Evolutionary conservation across 2,329 filamentous ascomycete species (phyloP).

Genomic region (Plectosphaerella plurivora): DNA sequence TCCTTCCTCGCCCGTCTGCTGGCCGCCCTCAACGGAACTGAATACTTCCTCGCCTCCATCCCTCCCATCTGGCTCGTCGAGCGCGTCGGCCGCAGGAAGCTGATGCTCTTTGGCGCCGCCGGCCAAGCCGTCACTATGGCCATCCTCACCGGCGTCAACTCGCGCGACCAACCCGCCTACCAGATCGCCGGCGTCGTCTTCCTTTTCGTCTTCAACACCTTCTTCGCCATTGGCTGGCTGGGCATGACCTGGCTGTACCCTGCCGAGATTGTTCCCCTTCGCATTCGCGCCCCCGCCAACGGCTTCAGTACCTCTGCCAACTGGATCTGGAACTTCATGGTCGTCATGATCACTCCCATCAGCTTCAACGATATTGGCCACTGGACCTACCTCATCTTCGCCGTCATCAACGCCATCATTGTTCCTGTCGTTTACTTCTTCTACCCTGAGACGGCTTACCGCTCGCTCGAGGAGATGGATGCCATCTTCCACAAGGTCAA

Average conservation of each 20-base stretch:
- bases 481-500: conserved; percentile 55
- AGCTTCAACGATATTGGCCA: conserved; percentile 53
- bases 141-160: conserved; percentile 45
- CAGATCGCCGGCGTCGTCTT: conserved; percentile 35
- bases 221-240: conserved; percentile 57
- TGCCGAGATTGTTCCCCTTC: conserved; percentile 55
- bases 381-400: conserved; percentile 63
- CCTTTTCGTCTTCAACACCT: conserved; percentile 59
- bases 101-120: conserved; percentile 67
- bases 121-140: conserved; percentile 65
- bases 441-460: conserved; percentile 61
- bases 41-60: conserved; percentile 50
- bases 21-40: conserved; percentile 48
- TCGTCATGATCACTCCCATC: conserved; percentile 60
- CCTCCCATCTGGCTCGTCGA: conserved; percentile 58
- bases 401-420: conserved; percentile 59
- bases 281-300: conserved; percentile 56
- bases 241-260: conserved; percentile 60
- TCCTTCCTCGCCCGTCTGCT: conserved; percentile 53
- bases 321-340: conserved; percentile 61
- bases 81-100: conserved; percentile 60
- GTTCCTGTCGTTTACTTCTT: conserved; percentile 56
- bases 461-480: conserved; percentile 64
- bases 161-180: conserved; percentile 16
- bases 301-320: conserved; percentile 50